Percentiles rank a stretch among this genome's conserved stretches.
Conservation (phyloP, 2,329 filamentous ascomycete species). For the Madurella mycetomatis region DNA sequence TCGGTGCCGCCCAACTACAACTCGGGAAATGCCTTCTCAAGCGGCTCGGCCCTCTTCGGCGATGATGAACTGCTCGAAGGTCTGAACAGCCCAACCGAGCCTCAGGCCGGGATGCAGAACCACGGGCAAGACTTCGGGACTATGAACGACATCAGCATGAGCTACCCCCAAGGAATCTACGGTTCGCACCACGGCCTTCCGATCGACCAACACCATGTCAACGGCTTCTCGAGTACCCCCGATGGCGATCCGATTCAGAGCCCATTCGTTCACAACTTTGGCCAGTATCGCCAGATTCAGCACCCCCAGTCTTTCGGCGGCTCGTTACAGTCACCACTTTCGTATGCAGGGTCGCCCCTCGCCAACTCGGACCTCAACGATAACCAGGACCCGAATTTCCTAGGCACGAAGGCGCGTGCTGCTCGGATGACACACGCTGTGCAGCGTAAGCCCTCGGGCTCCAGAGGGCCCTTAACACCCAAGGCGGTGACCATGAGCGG, state of each 20-base stretch:
- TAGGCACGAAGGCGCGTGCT: conserved; percentile 52
- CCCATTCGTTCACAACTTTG: conserved; percentile 75
- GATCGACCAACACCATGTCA: conserved; percentile 65
- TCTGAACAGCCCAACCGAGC: conserved; percentile 54
- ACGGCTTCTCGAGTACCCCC: conserved; percentile 84
- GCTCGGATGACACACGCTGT: conserved; percentile 57
- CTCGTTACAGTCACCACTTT: conserved; percentile 50
- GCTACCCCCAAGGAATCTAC: conserved; percentile 52
- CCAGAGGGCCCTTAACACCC: conserved; percentile 76
- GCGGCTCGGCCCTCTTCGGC: conserved; percentile 71
- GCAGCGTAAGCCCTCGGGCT: conserved; percentile 70
- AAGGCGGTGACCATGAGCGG: conserved; percentile 75
- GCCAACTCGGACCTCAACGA: conserved; percentile 46
- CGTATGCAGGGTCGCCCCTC: conserved; percentile 48
- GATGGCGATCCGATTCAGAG: conserved; percentile 90
- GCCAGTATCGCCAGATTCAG: conserved; percentile 68
- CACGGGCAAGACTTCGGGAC: conserved; percentile 54
- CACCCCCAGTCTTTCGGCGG: conserved; percentile 53
- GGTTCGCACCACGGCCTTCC: conserved; percentile 54
- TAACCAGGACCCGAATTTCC: conserved; percentile 51
- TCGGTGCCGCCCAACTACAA: conserved; percentile 62
- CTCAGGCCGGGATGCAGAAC: conserved; percentile 47
- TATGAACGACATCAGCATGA: conserved; percentile 54
- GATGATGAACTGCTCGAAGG: conserved; percentile 86
- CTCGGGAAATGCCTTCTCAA: conserved; percentile 67